phyloP scores from a whole-genome alignment of 2,329 filamentous ascomycete species.

The Exutisphaerella laricina region DNA sequence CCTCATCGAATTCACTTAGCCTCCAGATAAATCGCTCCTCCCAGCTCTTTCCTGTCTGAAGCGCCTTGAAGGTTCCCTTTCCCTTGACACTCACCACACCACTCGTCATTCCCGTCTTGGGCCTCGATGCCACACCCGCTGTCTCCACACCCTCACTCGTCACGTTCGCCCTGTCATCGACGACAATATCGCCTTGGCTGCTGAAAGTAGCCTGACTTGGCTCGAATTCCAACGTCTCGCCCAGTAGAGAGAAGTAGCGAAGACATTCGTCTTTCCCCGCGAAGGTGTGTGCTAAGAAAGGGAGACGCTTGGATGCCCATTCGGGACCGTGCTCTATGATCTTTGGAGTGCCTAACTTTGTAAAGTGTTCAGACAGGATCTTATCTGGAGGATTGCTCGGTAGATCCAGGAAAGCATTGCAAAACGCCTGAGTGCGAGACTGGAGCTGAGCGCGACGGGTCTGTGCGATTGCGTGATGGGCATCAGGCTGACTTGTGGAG shows the following conservation, averaged over 20 bases:
- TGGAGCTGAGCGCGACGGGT: conserved; percentile 1
- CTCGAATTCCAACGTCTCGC: conserved; percentile 1
- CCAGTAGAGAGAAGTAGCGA: conserved; percentile 2
- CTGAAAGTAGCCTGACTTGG: conserved; percentile 3
- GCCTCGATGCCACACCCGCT: neutral
- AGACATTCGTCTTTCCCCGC: conserved; percentile 1
- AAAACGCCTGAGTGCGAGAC: conserved; percentile 3
- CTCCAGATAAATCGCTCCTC: conserved; percentile 32
- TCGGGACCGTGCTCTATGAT: conserved; percentile 6
- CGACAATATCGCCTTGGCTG: neutral
- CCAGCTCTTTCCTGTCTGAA: conserved; percentile 32
- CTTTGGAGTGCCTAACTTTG: neutral
- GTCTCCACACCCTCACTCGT: neutral
- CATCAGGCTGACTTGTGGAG: neutral
- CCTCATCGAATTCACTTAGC: conserved; percentile 31
- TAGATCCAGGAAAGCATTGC: conserved; percentile 4
- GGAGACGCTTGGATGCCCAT: conserved; percentile 6
- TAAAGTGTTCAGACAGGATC: conserved; percentile 7
- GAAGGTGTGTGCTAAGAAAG: conserved; percentile 5
- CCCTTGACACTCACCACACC: conserved; percentile 28
- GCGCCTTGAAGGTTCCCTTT: conserved; percentile 27
- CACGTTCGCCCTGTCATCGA: conserved; percentile 4
- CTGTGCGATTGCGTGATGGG: conserved; percentile 1
- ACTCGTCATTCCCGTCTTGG: neutral
- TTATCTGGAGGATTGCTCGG: conserved; percentile 4